Conservation (phyloP, 345 rosid species). For the Populus euphratica region DNA sequence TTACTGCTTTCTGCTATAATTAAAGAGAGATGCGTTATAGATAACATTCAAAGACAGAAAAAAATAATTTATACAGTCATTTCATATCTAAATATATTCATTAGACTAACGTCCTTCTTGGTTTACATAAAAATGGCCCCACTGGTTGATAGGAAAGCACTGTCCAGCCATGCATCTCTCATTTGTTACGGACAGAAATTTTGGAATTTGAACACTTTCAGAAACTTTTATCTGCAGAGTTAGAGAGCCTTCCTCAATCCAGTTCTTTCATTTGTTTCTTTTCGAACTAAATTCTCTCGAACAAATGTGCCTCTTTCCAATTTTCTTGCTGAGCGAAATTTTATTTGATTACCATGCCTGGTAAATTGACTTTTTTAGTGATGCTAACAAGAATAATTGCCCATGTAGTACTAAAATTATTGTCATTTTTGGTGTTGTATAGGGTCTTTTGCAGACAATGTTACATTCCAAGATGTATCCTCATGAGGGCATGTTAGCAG, state of each 20-base stretch:
- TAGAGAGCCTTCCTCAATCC: too few relatives aligned
- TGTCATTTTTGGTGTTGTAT: conserved; percentile 18
- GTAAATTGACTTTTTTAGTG: conserved; percentile 3
- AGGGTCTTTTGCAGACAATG: conserved; percentile 93
- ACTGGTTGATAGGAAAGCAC: too few relatives aligned
- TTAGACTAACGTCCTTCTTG: not conserved
- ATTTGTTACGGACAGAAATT: too few relatives aligned
- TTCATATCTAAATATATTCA: not conserved
- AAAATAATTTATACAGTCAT: not conserved
- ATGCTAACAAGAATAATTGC: not conserved
- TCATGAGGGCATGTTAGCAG: conserved; percentile 67
- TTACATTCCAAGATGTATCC: conserved; percentile 74
- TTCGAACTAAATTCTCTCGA: not conserved
- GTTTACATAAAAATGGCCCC: not conserved
- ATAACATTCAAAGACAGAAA: not conserved
- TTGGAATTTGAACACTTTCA: too few relatives aligned
- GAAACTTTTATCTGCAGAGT: too few relatives aligned
- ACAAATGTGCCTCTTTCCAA: not conserved
- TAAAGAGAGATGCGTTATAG: not conserved
- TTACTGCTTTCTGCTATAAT: not conserved
- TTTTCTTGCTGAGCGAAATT: too few relatives aligned
- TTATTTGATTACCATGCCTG: not conserved
- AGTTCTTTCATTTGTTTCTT: not conserved
- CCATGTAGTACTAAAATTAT: not conserved
- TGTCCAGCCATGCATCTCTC: too few relatives aligned